phyloP scores from a whole-genome alignment of 2,329 filamentous ascomycete species.

The Penicillium sp. region DNA sequence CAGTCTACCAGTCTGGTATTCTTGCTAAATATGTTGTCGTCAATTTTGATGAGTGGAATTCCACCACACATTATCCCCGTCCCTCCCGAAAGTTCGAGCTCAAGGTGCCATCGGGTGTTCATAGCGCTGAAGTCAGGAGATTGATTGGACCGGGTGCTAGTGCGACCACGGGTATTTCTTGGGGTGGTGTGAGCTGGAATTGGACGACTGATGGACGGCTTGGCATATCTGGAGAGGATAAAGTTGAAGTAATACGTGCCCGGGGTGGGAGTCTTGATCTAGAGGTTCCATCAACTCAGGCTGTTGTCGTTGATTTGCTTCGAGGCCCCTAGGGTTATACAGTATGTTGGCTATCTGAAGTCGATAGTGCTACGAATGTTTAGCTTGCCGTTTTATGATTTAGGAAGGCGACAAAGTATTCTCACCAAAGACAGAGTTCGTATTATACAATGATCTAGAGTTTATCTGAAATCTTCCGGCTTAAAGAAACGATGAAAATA shows the following conservation, averaged over 20 bases:
- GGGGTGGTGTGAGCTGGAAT: constrained; percentile 17
- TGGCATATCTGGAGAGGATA: not conserved
- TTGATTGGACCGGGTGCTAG: constrained; percentile 14
- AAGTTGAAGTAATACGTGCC: not conserved
- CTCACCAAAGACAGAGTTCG: no score
- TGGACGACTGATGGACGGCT: constrained; percentile 16
- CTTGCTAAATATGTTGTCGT: constrained; percentile 15
- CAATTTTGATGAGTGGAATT: constrained; percentile 20
- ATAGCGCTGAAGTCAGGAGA: constrained; percentile 2
- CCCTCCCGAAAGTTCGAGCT: constrained; percentile 9
- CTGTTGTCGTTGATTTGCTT: constrained; percentile 6
- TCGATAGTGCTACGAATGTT: not conserved
- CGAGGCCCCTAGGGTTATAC: no score
- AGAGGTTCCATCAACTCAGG: constrained; percentile 8
- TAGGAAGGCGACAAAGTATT: no score
- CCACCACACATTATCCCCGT: constrained; percentile 12
- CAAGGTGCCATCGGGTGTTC: not conserved
- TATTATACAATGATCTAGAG: no score
- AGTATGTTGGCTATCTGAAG: no score
- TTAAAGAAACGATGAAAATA: no score
- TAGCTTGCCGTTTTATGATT: no score
- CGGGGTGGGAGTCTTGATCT: not conserved
- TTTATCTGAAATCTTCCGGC: no score
- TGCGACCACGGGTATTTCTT: constrained; percentile 9
- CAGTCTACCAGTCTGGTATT: constrained; percentile 13